These are phyloP conservation scores for Dentiscutata heterogama DNA, from an alignment of 371 early-diverging fungal species.

Conservation along the genomic window DNA sequence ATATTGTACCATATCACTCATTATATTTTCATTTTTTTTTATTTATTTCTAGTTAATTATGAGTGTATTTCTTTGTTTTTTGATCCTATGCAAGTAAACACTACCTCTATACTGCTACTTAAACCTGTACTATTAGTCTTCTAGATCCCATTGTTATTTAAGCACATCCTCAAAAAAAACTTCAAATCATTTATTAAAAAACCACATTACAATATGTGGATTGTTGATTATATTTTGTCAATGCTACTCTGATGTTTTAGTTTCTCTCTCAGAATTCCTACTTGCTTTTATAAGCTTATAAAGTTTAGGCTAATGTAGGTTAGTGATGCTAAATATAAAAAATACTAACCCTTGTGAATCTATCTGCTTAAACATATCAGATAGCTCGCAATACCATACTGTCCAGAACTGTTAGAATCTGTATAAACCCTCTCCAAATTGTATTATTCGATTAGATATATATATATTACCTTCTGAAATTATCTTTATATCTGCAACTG, in stretches of 20 bases:
- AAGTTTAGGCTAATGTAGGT: not conserved
- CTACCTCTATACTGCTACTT: not conserved
- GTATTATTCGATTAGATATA: not conserved
- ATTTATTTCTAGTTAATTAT: not conserved
- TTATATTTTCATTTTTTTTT: not conserved
- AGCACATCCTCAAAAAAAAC: not conserved
- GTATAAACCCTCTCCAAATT: conserved; percentile 1
- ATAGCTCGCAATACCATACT: not conserved
- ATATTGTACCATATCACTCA: not conserved
- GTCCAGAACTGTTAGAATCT: not conserved
- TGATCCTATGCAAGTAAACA: conserved; percentile 1
- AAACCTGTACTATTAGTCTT: not conserved
- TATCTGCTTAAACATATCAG: not conserved
- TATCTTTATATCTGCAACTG: not conserved
- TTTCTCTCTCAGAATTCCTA: not conserved
- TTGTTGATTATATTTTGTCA: not conserved
- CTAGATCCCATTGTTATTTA: not conserved
- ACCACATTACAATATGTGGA: not conserved
- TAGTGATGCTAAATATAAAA: not conserved
- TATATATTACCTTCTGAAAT: not conserved
- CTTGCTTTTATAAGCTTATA: not conserved
- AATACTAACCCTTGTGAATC: not conserved
- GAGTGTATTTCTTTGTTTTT: not conserved
- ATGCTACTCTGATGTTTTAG: no score
- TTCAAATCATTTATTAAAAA: not conserved